Evolutionary conservation across 768 basidiomycete species (phyloP).

Genomic region (Boletellus sp.): DNA sequence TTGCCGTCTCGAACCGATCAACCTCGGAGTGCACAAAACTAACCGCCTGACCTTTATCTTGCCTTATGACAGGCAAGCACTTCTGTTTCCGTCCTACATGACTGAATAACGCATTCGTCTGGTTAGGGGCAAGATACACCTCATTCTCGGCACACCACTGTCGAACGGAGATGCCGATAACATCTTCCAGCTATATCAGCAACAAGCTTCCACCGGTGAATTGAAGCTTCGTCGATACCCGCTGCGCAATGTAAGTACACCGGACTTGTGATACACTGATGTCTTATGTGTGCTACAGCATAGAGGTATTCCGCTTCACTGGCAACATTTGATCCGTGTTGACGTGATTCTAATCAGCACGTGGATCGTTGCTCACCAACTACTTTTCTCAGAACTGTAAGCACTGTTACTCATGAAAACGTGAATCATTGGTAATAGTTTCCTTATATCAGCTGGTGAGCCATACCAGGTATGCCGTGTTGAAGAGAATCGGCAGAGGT

Average conservation of each 20-base stretch:
- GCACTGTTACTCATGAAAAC: slow-evolving; percentile 19
- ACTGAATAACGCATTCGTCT: not conserved
- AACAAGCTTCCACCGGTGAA: slow-evolving; percentile 51
- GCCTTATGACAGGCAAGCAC: slow-evolving; percentile 43
- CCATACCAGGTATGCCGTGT: slow-evolving; percentile 61
- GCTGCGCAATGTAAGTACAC: slow-evolving; percentile 49
- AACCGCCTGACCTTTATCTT: slow-evolving; percentile 48
- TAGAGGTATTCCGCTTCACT: slow-evolving; percentile 46
- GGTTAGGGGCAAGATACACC: slow-evolving; percentile 57
- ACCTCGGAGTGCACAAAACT: slow-evolving; percentile 20
- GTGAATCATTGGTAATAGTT: not conserved
- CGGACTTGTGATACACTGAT: not conserved
- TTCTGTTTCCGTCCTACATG: not conserved
- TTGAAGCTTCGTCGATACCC: slow-evolving; percentile 72
- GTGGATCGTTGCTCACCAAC: slow-evolving; percentile 68
- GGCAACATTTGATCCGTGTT: slow-evolving; percentile 1
- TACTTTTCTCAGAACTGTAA: slow-evolving; percentile 85
- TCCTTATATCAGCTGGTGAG: slow-evolving; percentile 55
- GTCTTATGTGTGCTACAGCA: slow-evolving; percentile 43
- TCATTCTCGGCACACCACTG: slow-evolving; percentile 40
- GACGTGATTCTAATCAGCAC: slow-evolving; percentile 40
- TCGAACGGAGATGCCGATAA: slow-evolving; percentile 44
- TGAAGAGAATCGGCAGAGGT: not conserved
- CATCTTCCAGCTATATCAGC: slow-evolving; percentile 65
- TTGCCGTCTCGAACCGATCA: slow-evolving; percentile 14